Base-by-base conservation (phyloP, 805 yeast species). In the Yamadazyma insecticola region DNA sequence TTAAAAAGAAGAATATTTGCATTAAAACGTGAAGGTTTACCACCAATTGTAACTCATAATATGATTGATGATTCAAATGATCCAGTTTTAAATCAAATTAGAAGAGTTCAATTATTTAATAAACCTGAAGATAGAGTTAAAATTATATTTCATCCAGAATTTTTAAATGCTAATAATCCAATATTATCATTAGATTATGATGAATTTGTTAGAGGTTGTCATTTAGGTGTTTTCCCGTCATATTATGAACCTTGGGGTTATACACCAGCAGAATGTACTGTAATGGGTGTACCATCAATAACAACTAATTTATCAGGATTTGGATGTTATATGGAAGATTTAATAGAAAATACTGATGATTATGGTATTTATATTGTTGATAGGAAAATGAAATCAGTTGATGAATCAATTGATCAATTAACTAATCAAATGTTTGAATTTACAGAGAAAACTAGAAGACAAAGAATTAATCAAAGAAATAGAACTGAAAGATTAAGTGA, bases 231-330 rank as follows among this genome's bases (percentile, higher is more conserved):
- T 30, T 90, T 90, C 80, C 98, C 98, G 29, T 87, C 96, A 0
- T 90, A 90, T 63, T 90, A 90, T 55, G 98, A 90, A 63, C 98
- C 98, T 4, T 90, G 98, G 98, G 98, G 98, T 23, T 90, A 90
- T 60, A 90, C 98, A 2, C 98, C 98, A 3, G 97, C 97, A 6
- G 98, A 90, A 58, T 92, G 98, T 67, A 90, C 98, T 0, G 98
- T 92, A 15, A 90, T 90, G 98, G 98, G 98, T 35, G 95, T 92
- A 37, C 98, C 98, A 12, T 86, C 96, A 5, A 85, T 90, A 50
- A 90, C 98, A 8, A 90, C 98, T 24, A 90, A 90, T 56, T 65
- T 90, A 38, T 86, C 96, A 2, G 98, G 98, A 1, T 90, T 90
- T 54, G 98, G 98, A 29, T 94, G 97, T 44, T 90, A 90, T 64